These are phyloP conservation scores for Neurospora sp. DNA, from an alignment of 495 filamentous ascomycete species.

Conservation along the genomic window DNA sequence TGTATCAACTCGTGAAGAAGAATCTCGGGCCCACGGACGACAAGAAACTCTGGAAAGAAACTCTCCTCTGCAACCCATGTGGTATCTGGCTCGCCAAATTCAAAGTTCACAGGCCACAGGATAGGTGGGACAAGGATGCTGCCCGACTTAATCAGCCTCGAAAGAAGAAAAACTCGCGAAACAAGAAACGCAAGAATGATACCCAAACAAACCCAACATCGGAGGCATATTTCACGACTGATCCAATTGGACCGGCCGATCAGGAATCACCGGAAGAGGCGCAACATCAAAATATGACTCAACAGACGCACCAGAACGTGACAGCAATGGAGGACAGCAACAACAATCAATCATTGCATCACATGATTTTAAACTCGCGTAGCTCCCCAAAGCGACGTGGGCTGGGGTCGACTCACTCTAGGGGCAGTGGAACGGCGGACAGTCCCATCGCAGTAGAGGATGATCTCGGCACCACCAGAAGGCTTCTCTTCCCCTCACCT, in stretches of 20 bases:
- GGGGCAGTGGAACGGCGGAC: slow-evolving; percentile 48
- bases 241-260: slow-evolving; percentile 31
- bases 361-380: slow-evolving; percentile 21
- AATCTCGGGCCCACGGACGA: slow-evolving; percentile 46
- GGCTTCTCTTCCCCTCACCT: slow-evolving; percentile 70
- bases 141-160: slow-evolving; percentile 38
- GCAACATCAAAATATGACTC: slow-evolving; percentile 18
- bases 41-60: slow-evolving; percentile 54
- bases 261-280: slow-evolving; percentile 20
- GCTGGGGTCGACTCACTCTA: slow-evolving; percentile 33
- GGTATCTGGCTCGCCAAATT: slow-evolving; percentile 89
- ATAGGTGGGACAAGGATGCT: slow-evolving; percentile 68
- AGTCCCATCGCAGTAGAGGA: slow-evolving; percentile 51
- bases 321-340: slow-evolving; percentile 19
- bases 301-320: slow-evolving; percentile 19
- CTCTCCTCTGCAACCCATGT: slow-evolving; percentile 88
- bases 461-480: slow-evolving; percentile 55
- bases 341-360: slow-evolving; percentile 12
- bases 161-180: slow-evolving; percentile 32
- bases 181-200: slow-evolving; percentile 39
- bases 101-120: slow-evolving; percentile 69
- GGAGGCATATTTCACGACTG: slow-evolving; percentile 40
- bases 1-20: slow-evolving; percentile 70
- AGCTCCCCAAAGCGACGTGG: slow-evolving; percentile 25
- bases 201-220: slow-evolving; percentile 32